Percentiles rank a stretch among this genome's conserved stretches.
Evolutionary conservation across 495 filamentous ascomycete species (phyloP).

Genomic region (Aspergillus saccharolyticus): DNA sequence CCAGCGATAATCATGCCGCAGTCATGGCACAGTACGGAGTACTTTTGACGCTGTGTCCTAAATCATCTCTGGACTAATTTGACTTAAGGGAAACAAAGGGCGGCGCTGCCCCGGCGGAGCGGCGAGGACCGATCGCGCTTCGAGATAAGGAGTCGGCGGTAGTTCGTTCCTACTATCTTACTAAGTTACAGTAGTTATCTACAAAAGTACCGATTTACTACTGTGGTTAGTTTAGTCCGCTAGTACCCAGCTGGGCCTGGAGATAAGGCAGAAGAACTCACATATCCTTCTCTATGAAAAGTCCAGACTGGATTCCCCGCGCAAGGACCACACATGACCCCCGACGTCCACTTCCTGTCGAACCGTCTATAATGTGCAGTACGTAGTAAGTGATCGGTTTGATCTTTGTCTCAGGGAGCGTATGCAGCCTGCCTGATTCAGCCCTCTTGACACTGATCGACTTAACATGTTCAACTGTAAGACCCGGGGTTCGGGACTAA

Average conservation of each 20-base stretch:
- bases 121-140: background rate
- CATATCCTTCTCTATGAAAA: background rate
- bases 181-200: too few species aligned
- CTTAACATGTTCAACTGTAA: too few species aligned
- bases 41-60: too few species aligned
- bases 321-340: background rate
- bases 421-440: too few species aligned
- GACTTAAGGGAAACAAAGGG: background rate
- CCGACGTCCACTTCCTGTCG: background rate
- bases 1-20: too few species aligned
- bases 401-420: background rate
- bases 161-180: too few species aligned
- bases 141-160: constrained; percentile 6
- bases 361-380: background rate
- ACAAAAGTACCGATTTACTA: too few species aligned
- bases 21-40: too few species aligned
- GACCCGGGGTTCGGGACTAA: too few species aligned
- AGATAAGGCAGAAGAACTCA: background rate
- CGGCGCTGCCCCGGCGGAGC: background rate
- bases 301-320: background rate
- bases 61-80: too few species aligned
- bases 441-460: too few species aligned
- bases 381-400: background rate
- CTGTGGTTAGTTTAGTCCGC: too few species aligned
- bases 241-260: background rate